These are phyloP conservation scores for Populus deltoides DNA, from an alignment of 345 rosid species.

Conservation along the genomic window DNA sequence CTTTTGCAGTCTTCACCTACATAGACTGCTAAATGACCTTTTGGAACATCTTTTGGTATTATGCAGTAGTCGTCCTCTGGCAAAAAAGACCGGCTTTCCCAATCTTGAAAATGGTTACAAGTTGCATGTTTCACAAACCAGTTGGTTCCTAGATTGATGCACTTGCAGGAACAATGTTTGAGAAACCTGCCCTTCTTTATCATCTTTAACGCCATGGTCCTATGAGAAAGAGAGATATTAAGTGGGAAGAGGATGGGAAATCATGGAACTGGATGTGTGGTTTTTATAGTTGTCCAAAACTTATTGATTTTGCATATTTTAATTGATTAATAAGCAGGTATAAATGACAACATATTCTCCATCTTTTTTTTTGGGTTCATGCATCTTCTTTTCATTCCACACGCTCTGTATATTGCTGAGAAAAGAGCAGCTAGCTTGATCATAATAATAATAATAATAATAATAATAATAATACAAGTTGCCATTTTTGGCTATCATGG, in stretches of 20 bases:
- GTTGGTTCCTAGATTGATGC: neutral
- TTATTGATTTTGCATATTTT: neutral
- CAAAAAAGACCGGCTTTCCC: conserved; percentile 3
- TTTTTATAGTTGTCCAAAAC: neutral
- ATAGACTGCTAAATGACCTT: conserved; percentile 38
- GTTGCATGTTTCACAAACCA: neutral
- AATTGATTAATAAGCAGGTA: no score
- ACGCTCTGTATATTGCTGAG: neutral
- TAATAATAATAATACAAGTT: no score
- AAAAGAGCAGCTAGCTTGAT: neutral
- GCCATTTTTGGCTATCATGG: no score
- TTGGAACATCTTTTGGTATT: conserved; percentile 39
- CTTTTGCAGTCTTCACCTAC: conserved; percentile 39
- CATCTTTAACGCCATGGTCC: neutral
- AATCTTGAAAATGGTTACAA: neutral
- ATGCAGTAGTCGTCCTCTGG: neutral
- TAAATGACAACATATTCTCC: neutral
- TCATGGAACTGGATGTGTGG: neutral
- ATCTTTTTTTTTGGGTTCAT: neutral
- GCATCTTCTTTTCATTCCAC: neutral
- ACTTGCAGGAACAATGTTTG: neutral
- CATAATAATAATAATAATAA: neutral
- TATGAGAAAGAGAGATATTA: neutral
- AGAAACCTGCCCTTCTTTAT: conserved; percentile 5
- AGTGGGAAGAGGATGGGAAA: neutral